phyloP scores from a whole-genome alignment of 352 stramenopile species.

The Pythium rishiriense region DNA sequence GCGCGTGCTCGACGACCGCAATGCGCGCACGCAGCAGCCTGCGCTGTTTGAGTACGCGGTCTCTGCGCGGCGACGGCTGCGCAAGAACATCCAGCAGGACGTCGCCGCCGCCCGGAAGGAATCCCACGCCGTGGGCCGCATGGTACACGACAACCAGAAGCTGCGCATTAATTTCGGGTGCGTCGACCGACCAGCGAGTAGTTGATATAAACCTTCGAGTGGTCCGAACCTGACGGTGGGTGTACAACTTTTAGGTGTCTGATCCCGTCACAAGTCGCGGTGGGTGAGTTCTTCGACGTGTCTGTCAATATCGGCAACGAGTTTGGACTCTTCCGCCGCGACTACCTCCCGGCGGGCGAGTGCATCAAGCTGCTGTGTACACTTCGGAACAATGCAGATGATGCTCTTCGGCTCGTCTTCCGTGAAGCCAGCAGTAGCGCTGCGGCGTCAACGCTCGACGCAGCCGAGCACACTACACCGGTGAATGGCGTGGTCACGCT shows the following conservation, averaged over 20 bases:
- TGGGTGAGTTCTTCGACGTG: conserved; percentile 62
- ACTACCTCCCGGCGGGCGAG: conserved; percentile 43
- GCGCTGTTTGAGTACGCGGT: conserved; percentile 63
- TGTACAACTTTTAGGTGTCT: conserved; percentile 37
- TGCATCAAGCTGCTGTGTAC: conserved; percentile 50
- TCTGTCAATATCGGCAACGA: conserved; percentile 81
- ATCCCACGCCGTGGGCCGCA: conserved; percentile 58
- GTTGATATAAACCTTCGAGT: no score
- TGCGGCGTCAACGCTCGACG: conserved; percentile 20
- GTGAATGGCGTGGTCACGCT: conserved; percentile 41
- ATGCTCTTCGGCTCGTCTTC: conserved; percentile 34
- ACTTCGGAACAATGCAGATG: conserved; percentile 39
- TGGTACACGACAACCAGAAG: conserved; percentile 80
- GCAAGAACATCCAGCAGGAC: conserved; percentile 59
- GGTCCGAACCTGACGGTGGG: conserved; percentile 14
- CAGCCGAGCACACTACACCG: neutral
- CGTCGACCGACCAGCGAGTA: no score
- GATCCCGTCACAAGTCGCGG: conserved; percentile 50
- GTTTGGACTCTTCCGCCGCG: conserved; percentile 75
- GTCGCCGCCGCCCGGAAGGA: conserved; percentile 50
- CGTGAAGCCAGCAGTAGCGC: conserved; percentile 19
- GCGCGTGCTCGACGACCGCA: conserved; percentile 35
- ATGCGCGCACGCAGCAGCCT: conserved; percentile 10
- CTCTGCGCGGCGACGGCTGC: conserved; percentile 42
- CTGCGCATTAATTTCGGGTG: conserved; percentile 80